These are phyloP conservation scores for Mucor racemosus DNA, from an alignment of 371 early-diverging fungal genomes.

Conservation along the genomic window DNA sequence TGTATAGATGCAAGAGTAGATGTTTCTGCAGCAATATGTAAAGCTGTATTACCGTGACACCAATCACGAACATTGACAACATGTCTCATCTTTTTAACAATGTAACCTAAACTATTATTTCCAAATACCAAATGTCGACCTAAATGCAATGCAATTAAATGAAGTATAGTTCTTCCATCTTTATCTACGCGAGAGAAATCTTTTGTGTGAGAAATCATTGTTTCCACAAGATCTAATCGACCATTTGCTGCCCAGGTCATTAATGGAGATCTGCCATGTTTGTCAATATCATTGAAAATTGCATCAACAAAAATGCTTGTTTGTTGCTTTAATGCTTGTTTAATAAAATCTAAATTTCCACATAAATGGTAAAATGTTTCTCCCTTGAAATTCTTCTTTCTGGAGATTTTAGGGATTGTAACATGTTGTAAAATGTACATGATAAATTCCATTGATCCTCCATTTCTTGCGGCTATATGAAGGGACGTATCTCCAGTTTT, in stretches of 20 bases:
- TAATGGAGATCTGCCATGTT: conserved; percentile 41
- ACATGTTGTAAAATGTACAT: not conserved
- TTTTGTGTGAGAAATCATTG: not conserved
- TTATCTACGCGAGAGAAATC: conserved; percentile 18
- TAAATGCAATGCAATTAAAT: conserved; percentile 22
- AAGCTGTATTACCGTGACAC: conserved; percentile 44
- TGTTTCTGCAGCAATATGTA: conserved; percentile 30
- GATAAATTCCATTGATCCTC: conserved; percentile 11
- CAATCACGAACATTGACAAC: conserved; percentile 32
- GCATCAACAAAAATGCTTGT: conserved; percentile 16
- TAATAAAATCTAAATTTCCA: conserved; percentile 24
- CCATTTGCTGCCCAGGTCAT: conserved; percentile 53
- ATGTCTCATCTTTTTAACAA: conserved; percentile 13
- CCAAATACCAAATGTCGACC: conserved; percentile 13
- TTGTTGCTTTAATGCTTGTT: conserved; percentile 7
- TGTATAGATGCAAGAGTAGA: not conserved
- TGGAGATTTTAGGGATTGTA: not conserved
- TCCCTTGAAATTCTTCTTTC: conserved; percentile 34
- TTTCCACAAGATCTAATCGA: conserved; percentile 38
- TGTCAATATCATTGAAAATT: conserved; percentile 28
- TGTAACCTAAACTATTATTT: conserved; percentile 11
- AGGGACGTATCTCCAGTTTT: conserved; percentile 28
- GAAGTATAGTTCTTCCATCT: conserved; percentile 30
- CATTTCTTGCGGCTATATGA: conserved; percentile 33
- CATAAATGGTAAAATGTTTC: conserved; percentile 54